Base-by-base conservation (phyloP, 2,329 filamentous ascomycete species). In the Mycocentrospora acerina region DNA sequence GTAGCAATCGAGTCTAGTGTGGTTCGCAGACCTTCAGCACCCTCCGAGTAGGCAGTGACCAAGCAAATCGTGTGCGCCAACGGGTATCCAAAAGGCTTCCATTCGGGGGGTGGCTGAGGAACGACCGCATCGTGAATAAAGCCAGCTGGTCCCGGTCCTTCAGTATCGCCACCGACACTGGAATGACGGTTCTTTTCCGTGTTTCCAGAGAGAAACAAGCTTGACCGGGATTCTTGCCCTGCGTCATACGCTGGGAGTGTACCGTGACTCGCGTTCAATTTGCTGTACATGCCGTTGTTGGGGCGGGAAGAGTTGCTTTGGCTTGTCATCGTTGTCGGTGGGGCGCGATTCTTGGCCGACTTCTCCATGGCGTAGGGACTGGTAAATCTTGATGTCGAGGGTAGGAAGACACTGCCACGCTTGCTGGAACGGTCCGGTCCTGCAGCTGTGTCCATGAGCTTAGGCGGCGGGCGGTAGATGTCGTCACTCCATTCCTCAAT, bases 401-500 rank as follows among this genome's bases (percentile, higher is more conserved):
- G 93, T 44, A 98, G 73, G 71, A 98, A 94, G 22, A 76, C 77
- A 66, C 88, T 95, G 47, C 77, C 80, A 51, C 91, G 85, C 73
- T 91, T 95, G 78, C 79, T 89, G 38, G 74, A 77, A 35, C 86
- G 80, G 48, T 91, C 89, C 11, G 78, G 75, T 26, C 79, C 81
- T 13, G 70, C 69, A 42, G 81, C 79, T 28, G 85, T 73, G 56
- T 95, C 93, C 3, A 85, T 80, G 48, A 96, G 76, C 51, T 90
- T 86, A 37, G 86, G 83, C 16, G 90, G 89, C 3, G 91, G 87
- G 29, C 90, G 86, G 68, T 98, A 97, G 57, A 98, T 98, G 61
- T 98, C 93, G 51, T 97, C 88, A 11, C 85, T 86, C 93, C 93
- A 98, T 58, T 96, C 91, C 67, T 98, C 93, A 51, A 98, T 98